phyloP scores from a whole-genome alignment of 2,329 filamentous ascomycete species.

The Talaromyces sp. region DNA sequence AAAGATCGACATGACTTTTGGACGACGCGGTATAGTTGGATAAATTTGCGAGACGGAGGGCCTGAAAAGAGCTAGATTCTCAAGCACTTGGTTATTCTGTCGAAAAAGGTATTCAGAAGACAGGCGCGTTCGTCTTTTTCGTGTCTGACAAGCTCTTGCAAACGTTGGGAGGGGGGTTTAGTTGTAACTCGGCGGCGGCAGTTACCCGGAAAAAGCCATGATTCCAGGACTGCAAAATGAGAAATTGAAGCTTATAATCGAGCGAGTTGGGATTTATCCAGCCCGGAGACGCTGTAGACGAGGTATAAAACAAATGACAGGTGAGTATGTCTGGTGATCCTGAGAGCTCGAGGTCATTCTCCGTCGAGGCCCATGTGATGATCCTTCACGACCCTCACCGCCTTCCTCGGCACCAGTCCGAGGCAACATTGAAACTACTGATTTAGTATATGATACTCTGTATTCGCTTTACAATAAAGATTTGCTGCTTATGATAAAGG shows the following conservation, averaged over 20 bases:
- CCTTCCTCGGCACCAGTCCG: background rate
- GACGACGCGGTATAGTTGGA: background rate
- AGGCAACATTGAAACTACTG: too few species aligned
- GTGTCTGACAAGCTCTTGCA: background rate
- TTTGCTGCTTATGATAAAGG: background rate
- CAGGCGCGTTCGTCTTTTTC: background rate
- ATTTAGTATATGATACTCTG: too few species aligned
- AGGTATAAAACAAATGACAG: background rate
- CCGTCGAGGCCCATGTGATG: background rate
- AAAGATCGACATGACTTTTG: slow-evolving; percentile 52
- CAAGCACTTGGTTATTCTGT: background rate
- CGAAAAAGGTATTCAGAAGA: background rate
- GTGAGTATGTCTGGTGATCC: background rate
- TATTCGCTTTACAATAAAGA: too few species aligned
- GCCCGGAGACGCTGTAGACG: background rate
- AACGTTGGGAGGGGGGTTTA: background rate
- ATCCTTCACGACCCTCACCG: background rate
- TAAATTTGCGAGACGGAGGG: background rate
- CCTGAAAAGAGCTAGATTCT: background rate
- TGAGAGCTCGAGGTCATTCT: background rate
- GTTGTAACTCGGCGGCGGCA: background rate
- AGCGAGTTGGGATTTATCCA: background rate
- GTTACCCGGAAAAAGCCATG: background rate
- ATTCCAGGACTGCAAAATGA: background rate
- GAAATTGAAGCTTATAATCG: background rate